phyloP scores from a whole-genome alignment of 2,329 filamentous ascomycete species.

The Monosporascus sp. region DNA sequence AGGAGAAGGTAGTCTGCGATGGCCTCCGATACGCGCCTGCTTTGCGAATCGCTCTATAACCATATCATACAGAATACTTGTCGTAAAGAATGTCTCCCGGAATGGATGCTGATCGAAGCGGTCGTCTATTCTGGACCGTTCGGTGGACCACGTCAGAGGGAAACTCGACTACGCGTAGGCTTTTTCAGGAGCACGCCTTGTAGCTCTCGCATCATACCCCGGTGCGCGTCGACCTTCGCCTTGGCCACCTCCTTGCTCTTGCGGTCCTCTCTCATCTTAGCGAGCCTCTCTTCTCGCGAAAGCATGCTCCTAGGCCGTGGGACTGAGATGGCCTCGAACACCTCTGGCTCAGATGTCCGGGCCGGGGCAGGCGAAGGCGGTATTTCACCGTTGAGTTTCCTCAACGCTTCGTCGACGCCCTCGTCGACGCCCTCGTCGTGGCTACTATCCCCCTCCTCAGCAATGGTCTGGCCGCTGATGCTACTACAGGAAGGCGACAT shows the following conservation, averaged over 20 bases:
- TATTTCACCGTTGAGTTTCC: slow-evolving; percentile 70
- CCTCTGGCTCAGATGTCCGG: slow-evolving; percentile 62
- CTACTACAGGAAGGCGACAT: slow-evolving; percentile 56
- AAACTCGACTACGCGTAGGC: slow-evolving; percentile 29
- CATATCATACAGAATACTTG: not conserved
- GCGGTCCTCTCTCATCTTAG: slow-evolving; percentile 83
- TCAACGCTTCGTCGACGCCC: slow-evolving; percentile 57
- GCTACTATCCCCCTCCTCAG: slow-evolving; percentile 52
- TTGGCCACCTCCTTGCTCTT: slow-evolving; percentile 65
- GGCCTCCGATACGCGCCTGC: no score
- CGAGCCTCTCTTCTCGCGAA: slow-evolving; percentile 81
- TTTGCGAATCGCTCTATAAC: no score
- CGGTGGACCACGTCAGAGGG: slow-evolving; percentile 16
- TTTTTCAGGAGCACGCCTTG: slow-evolving; percentile 74
- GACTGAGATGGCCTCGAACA: slow-evolving; percentile 87
- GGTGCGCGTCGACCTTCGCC: slow-evolving; percentile 75
- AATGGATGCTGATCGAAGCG: no score
- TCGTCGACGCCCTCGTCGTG: slow-evolving; percentile 51
- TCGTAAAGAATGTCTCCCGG: no score
- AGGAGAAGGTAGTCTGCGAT: no score
- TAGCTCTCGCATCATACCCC: slow-evolving; percentile 86
- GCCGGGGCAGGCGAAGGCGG: slow-evolving; percentile 47
- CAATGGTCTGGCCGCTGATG: slow-evolving; percentile 62
- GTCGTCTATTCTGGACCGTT: not conserved
- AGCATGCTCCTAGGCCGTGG: slow-evolving; percentile 66